Conservation (phyloP, 78 protist species). For the Dictyostelium discoideum region dicty_2.7 NC_007091.3:4056501-4057000, state of each 20-base stretch:
- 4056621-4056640: constrained; percentile 8
- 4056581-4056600: neutral
- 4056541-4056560: neutral
- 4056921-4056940: neutral
- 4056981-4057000: constrained; percentile 77
- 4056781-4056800: neutral
- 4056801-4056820: constrained; percentile 1
- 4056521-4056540: neutral
- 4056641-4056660: neutral
- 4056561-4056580: constrained; percentile 8
- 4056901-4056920: neutral
- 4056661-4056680: constrained; percentile 11
- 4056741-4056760: no score
- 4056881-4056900: neutral
- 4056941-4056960: constrained; percentile 21
- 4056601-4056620: neutral
- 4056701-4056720: constrained; percentile 30
- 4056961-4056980: neutral
- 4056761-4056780: neutral
- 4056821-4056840: neutral
- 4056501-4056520: neutral
- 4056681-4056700: neutral
- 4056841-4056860: neutral
- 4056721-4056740: neutral
- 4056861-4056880: neutral